Evolutionary conservation across 805 yeast genomes (phyloP), one percentile per base, ranked within the genome.

Genomic region (Wickerhamiella brachini): DNA sequence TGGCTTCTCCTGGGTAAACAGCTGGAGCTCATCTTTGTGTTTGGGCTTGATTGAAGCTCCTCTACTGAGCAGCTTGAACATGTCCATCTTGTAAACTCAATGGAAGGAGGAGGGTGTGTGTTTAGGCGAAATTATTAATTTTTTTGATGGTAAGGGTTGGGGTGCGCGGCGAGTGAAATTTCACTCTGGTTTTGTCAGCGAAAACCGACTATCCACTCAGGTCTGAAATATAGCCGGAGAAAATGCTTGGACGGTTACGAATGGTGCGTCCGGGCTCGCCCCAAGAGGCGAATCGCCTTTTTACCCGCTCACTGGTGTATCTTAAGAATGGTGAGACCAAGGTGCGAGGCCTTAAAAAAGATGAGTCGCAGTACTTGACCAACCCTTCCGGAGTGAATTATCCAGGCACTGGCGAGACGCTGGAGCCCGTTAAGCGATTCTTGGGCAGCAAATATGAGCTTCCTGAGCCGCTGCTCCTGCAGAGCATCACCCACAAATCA

Each of bases 401-500:
- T 59, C 85, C 79, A 20, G 65, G 71, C 9, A 68, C 67, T 13
- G 71, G 72, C 15, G 68, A 73, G 12, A 77, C 81, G 51, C 62
- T 83, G 44, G 61, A 65, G 49, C 69, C 72, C 29, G 65, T 81
- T 50, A 77, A 78, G 59, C 54, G 59, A 26, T 77, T 79, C 56
- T 66, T 83, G 15, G 73, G 70, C 26, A 70, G 70, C 21, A 71
- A 75, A 54, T 80, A 72, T 60, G 57, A 71, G 43, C 69, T 89
- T 43, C 72, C 82, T 4, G 83, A 85, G 59, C 73, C 74, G 6
- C 57, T 83, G 53, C 68, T 83, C 21, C 71, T 87, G 54, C 97
- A 90, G 69, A 80, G 85, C 42, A 70, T 89, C 60, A 89, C 97
- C 5, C 97, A 90, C 70, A 90, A 90, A 69, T 85, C 95, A 21